These are phyloP conservation scores for Trichoderma sp. DNA, from an alignment of 2,329 filamentous ascomycete species.

Conservation along the genomic window DNA sequence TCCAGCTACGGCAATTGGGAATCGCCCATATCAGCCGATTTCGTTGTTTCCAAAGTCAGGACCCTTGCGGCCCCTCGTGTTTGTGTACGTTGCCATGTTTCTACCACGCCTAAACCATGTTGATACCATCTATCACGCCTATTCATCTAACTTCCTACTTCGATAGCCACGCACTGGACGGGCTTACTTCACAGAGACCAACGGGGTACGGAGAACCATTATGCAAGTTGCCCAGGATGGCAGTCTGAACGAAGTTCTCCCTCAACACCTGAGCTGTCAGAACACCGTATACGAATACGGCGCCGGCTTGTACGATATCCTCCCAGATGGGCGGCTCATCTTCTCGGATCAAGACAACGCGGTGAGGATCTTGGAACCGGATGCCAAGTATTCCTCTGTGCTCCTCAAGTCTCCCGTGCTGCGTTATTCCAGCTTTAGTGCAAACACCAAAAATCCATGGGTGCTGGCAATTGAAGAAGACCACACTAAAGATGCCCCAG, in stretches of 20 bases:
- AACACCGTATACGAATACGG: slow-evolving; percentile 53
- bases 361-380: slow-evolving; percentile 42
- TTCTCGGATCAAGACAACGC: slow-evolving; percentile 45
- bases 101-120: neutral
- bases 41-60: slow-evolving; percentile 35
- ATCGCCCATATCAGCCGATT: slow-evolving; percentile 38
- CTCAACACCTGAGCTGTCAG: slow-evolving; percentile 40
- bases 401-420: slow-evolving; percentile 35
- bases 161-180: slow-evolving; percentile 30
- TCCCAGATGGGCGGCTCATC: slow-evolving; percentile 41
- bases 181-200: slow-evolving; percentile 38
- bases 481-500: slow-evolving; percentile 37
- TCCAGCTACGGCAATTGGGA: slow-evolving; percentile 39
- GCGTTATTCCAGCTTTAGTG: slow-evolving; percentile 47
- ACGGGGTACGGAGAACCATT: slow-evolving; percentile 43
- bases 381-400: slow-evolving; percentile 32
- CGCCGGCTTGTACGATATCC: slow-evolving; percentile 42
- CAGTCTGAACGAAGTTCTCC: slow-evolving; percentile 39
- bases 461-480: slow-evolving; percentile 53
- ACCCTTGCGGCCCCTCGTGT: slow-evolving; percentile 35
- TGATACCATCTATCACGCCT: neutral
- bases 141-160: neutral
- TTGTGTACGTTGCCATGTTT: slow-evolving; percentile 29
- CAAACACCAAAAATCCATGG: slow-evolving; percentile 38
- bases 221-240: slow-evolving; percentile 38